Percentiles rank a stretch among this genome's conserved stretches.
Conservation (phyloP, 2,329 filamentous ascomycete genomes). For the Coniochaeta sp. region DNA sequence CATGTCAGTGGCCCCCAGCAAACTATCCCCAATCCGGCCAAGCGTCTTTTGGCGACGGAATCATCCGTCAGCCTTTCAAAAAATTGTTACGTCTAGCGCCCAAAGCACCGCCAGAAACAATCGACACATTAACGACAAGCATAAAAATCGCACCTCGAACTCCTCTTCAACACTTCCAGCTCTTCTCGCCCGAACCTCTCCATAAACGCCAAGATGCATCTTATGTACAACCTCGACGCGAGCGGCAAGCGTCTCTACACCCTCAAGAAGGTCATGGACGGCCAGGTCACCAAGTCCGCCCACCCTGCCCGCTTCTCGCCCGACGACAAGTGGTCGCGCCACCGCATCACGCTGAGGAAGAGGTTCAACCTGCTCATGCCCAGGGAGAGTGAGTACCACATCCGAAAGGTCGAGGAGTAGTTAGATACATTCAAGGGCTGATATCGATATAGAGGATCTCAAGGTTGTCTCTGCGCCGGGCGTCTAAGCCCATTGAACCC, state of each 20-base stretch:
- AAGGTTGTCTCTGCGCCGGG: slow-evolving; percentile 6
- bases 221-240: slow-evolving; percentile 77
- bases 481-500: background rate
- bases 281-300: slow-evolving; percentile 88
- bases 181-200: background rate
- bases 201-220: slow-evolving; percentile 38
- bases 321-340: slow-evolving; percentile 97
- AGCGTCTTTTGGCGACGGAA: background rate
- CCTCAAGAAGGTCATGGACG: slow-evolving; percentile 78
- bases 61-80: background rate
- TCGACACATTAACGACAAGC: background rate
- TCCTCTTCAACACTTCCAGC: background rate
- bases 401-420: background rate
- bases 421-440: background rate
- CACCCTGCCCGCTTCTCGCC: slow-evolving; percentile 95
- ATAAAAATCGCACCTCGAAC: background rate
- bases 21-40: background rate
- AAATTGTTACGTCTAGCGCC: background rate
- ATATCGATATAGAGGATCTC: slow-evolving; percentile 5
- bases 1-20: background rate
- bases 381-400: slow-evolving; percentile 47
- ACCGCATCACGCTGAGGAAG: slow-evolving; percentile 92
- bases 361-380: slow-evolving; percentile 78
- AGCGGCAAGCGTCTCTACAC: slow-evolving; percentile 89
- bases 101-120: background rate